Evolutionary conservation across 345 rosid species (phyloP), one percentile per base, ranked within the genome.

Genomic region (Eucalyptus grandis): DNA sequence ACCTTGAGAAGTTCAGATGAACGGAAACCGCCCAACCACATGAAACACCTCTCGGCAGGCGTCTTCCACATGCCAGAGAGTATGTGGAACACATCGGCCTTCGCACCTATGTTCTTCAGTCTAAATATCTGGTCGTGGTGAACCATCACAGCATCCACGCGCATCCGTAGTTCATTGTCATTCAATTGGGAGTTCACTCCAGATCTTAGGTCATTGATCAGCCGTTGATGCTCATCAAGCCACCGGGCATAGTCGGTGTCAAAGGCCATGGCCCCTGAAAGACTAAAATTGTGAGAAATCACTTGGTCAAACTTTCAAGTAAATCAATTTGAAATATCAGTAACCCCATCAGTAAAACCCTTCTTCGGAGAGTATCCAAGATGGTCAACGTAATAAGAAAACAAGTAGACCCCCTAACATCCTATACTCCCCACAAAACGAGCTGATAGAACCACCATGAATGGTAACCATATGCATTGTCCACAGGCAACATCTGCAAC

Each of bases 41-140:
- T 95, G 95, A 98, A 98, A 87, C 96, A 95, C 89, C 99, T 94
- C 94, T 98, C 99, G 0, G 97, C 97, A 19, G 98, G 99, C 6
- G 98, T 95, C 93, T 95, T 95, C 99, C 99, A 98, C 97, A 96
- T 94, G 89, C 99, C 99, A 44, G 99, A 98, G 46, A 98, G 99
- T 95, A 98, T 94, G 92, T 98, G 98, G 91, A 98, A 98, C 86
- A 96, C 98, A 89, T 98, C 98, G 4, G 95, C 96, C 93, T 98
- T 97, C 47, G 93, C 90, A 54, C 97, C 99, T 8, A 95, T 90
- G 89, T 95, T 93, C 89, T 97, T 98, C 46, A 98, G 91, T 91
- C 94, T 93, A 92, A 95, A 97, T 85, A 95, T 90, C 77, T 97
- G 99, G 60, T 95, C 95, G 50, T 97, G 96, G 89, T 98, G 99